Base-by-base conservation (phyloP, 2,329 filamentous ascomycete genomes). In the Exophiala calicioides region DNA sequence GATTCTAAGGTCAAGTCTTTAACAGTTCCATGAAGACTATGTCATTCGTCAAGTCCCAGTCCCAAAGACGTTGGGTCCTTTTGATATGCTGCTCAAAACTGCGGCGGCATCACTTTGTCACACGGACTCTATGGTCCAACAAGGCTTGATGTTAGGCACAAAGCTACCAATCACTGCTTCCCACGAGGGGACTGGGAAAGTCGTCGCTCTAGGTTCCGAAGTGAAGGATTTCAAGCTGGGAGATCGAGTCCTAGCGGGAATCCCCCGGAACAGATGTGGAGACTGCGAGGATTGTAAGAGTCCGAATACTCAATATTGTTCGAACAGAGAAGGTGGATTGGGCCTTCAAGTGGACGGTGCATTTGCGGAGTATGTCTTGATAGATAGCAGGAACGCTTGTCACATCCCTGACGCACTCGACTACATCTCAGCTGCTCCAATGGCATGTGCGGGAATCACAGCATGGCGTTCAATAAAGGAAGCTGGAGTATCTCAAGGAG, bases 31-130 rank as follows among this genome's bases (percentile, higher is more conserved):
- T n/a, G n/a, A n/a, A n/a, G n/a, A n/a, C n/a, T n/a, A n/a, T n/a
- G n/a, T n/a, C n/a, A n/a, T n/a, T n/a, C n/a, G n/a, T n/a, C n/a
- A n/a, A n/a, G n/a, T n/a, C n/a, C n/a, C n/a, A n/a, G n/a, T n/a
- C n/a, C n/a, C n/a, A n/a, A n/a, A n/a, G n/a, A n/a, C n/a, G n/a
- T n/a, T n/a, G n/a, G n/a, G n/a, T n/a, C n/a, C n/a, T n/a, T n/a
- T n/a, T 53, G 80, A 83, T 53, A 65, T 85, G n/a, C 72, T 83
- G 26, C 69, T 84, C 58, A 80, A 79, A 61, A 68, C 81, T 40
- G 79, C 77, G 44, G 78, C 78, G 12, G 79, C 77, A 7, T 80
- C 77, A 1, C 73, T 81, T 58, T 84, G 80, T 66, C 80, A 84
- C 66, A 83, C 81, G 1, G 80, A 84, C 65, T 63, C 64, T 50